These are phyloP conservation scores for Colletotrichum chrysophilum DNA, from an alignment of 2,329 filamentous ascomycete species.

Conservation along the genomic window DNA sequence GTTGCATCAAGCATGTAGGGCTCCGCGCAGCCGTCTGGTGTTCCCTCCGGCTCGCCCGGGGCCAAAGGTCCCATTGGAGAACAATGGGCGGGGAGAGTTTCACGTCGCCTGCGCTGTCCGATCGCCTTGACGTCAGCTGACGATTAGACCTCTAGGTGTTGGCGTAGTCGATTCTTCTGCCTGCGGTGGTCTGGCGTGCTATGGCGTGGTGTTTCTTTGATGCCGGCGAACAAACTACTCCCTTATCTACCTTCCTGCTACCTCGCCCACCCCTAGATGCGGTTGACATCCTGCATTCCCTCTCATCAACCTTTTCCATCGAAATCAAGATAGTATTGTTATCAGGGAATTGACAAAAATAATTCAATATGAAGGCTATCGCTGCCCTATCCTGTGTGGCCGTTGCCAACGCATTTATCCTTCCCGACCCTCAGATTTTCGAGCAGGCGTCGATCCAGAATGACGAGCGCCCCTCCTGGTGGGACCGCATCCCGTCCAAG, in stretches of 20 bases:
- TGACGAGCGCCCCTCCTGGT: slow-evolving; percentile 28
- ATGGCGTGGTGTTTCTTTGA: neutral
- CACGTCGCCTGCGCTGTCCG: slow-evolving; percentile 10
- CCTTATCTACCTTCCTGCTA: neutral
- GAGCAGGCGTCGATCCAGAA: slow-evolving; percentile 42
- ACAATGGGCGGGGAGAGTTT: slow-evolving; percentile 7
- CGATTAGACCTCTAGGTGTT: slow-evolving; percentile 1
- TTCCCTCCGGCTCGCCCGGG: slow-evolving; percentile 4
- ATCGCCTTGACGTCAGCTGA: slow-evolving; percentile 23
- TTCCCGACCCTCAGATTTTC: slow-evolving; percentile 55
- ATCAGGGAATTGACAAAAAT: neutral
- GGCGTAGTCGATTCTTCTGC: neutral
- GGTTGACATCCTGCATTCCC: neutral
- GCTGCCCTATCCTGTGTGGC: slow-evolving; percentile 54
- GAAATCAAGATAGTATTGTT: neutral
- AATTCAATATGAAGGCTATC: slow-evolving; percentile 48
- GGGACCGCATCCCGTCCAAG: slow-evolving; percentile 36
- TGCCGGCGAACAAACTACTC: neutral
- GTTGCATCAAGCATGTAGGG: neutral
- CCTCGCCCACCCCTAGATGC: accelerated
- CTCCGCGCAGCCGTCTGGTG: neutral
- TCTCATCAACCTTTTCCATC: neutral
- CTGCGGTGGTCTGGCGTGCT: neutral
- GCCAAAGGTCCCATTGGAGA: neutral
- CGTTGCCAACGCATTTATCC: slow-evolving; percentile 54